Conservation (phyloP, 2,329 filamentous ascomycete genomes). For the Xylariaceae sp. region DNA sequence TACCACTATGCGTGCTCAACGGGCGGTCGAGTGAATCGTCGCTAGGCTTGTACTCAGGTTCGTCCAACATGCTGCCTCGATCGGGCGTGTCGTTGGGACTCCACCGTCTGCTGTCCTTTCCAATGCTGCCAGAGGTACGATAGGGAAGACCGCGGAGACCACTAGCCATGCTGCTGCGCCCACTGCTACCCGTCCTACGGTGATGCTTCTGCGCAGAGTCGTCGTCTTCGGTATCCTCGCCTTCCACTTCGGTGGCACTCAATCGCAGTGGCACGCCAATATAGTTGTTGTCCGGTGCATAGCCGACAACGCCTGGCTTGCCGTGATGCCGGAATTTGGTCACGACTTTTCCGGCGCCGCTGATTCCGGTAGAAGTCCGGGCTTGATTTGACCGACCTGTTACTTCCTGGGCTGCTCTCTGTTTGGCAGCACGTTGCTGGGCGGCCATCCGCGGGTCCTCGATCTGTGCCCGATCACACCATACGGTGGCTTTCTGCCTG, state of each 20-base stretch:
- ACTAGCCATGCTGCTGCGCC: constrained; percentile 61
- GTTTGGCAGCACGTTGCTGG: constrained; percentile 80
- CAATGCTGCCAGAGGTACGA: constrained; percentile 46
- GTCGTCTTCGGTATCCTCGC: constrained; percentile 74
- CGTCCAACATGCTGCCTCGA: constrained; percentile 47
- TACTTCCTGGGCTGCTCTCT: constrained; percentile 79
- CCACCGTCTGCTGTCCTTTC: constrained; percentile 40
- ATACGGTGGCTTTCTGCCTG: constrained; percentile 96
- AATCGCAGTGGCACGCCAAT: constrained; percentile 81
- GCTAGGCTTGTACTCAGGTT: constrained; percentile 32
- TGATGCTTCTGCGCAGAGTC: constrained; percentile 50
- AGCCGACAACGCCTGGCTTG: constrained; percentile 72
- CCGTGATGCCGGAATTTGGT: constrained; percentile 87
- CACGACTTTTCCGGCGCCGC: constrained; percentile 59
- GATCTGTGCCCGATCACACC: constrained; percentile 90
- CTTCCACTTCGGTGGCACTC: constrained; percentile 92
- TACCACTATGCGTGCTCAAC: constrained; percentile 49
- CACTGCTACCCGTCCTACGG: constrained; percentile 68
- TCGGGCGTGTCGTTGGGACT: constrained; percentile 55
- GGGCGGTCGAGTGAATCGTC: constrained; percentile 34
- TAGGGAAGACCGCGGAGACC: constrained; percentile 46
- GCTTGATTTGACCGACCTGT: constrained; percentile 52
- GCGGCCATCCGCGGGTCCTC: constrained; percentile 82
- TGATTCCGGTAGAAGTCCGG: constrained; percentile 59
- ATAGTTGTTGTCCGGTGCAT: constrained; percentile 71